phyloP scores from a whole-genome alignment of 139 green algal genomes.

The Chlamydomonas sp. region DNA sequence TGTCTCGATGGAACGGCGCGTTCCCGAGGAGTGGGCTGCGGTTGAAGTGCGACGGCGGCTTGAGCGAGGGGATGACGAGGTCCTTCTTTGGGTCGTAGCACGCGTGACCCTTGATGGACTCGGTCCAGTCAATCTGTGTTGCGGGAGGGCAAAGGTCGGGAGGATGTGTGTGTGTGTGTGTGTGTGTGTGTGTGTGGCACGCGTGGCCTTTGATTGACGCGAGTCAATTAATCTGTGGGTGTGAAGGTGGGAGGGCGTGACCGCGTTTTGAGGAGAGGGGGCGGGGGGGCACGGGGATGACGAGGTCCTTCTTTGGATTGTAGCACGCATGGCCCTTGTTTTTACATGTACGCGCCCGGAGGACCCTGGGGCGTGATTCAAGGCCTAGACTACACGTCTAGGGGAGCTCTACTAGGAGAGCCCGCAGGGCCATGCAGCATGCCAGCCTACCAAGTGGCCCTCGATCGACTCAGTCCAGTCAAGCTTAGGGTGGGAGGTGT shows the following conservation, averaged over 20 bases:
- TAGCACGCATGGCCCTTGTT: constrained; percentile 9
- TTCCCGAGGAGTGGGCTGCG: constrained; percentile 20
- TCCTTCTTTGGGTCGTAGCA: constrained; percentile 26
- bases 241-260: constrained; percentile 4
- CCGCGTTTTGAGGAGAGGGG: constrained; percentile 19
- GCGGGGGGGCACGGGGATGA: constrained; percentile 37
- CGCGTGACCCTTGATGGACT: not conserved
- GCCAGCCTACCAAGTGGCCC: too few species aligned
- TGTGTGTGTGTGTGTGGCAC: too few species aligned
- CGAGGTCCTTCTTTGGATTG: constrained; percentile 34
- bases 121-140: constrained; percentile 4
- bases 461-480: constrained; percentile 2
- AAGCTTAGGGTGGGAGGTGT: too few species aligned
- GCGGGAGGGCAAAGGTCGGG: too few species aligned
- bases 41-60: constrained; percentile 21
- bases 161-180: too few species aligned
- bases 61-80: constrained; percentile 45
- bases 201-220: too few species aligned
- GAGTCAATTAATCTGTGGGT: not conserved
- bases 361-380: too few species aligned
- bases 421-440: too few species aligned
- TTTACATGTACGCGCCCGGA: too few species aligned
- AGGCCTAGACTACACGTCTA: too few species aligned
- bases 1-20: constrained; percentile 13
- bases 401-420: too few species aligned